Evolutionary conservation across 2,329 filamentous ascomycete species (phyloP).

Genomic region (Xylariomycetidae sp.): DNA sequence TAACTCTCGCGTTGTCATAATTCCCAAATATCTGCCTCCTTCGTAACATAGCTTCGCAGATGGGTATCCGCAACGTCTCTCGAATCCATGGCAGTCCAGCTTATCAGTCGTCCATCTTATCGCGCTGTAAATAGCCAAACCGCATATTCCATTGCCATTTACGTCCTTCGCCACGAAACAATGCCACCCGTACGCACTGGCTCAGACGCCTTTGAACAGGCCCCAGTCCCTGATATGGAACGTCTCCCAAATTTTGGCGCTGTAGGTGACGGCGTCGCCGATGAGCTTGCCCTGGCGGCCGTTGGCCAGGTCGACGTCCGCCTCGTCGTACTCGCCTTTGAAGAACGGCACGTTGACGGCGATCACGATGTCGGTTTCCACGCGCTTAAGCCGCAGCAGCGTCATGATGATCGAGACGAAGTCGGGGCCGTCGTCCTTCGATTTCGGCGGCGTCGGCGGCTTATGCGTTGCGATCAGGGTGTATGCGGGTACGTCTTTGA

Average conservation of each 20-base stretch:
- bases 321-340: slow-evolving; percentile 64
- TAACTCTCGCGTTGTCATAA: no score
- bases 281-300: slow-evolving; percentile 63
- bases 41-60: no score
- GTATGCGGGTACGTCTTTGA: slow-evolving; percentile 53
- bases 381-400: slow-evolving; percentile 67
- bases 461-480: slow-evolving; percentile 64
- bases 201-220: slow-evolving; percentile 52
- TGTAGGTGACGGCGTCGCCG: slow-evolving; percentile 62
- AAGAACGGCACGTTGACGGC: slow-evolving; percentile 86
- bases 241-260: slow-evolving; percentile 60
- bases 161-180: no score
- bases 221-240: slow-evolving; percentile 78
- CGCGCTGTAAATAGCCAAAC: no score
- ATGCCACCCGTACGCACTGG: no score
- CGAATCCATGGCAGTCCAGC: no score
- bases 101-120: no score
- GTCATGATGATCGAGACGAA: slow-evolving; percentile 74
- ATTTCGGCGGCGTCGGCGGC: slow-evolving; percentile 28
- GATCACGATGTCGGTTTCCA: slow-evolving; percentile 75
- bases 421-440: slow-evolving; percentile 47
- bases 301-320: slow-evolving; percentile 62
- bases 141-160: no score
- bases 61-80: no score
- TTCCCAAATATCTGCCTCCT: no score